phyloP scores from a whole-genome alignment of 208 protist species.

The Acanthamoeba castellanii region DNA sequence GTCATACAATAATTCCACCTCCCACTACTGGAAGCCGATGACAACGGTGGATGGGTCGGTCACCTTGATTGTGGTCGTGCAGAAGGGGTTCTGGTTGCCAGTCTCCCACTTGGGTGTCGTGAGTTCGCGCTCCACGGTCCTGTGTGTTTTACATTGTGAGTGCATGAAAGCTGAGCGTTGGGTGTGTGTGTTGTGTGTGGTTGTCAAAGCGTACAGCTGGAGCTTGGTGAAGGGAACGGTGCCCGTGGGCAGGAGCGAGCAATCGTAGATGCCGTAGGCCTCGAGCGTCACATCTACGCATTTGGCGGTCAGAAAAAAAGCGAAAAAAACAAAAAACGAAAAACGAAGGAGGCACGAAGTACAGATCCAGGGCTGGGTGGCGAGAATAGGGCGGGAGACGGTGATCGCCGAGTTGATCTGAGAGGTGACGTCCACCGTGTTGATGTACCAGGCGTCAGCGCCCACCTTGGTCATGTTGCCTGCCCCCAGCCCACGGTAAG shows the following conservation, averaged over 20 bases:
- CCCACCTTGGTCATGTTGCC: constrained; percentile 66
- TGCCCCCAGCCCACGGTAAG: background rate
- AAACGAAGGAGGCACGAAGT: background rate
- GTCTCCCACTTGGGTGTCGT: constrained; percentile 4
- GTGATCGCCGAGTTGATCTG: background rate
- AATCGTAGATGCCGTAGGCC: constrained; percentile 59
- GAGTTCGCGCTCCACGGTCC: background rate
- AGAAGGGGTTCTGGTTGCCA: constrained; percentile 16
- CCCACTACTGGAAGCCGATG: constrained; percentile 6
- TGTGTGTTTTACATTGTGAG: background rate
- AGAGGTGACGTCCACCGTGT: constrained; percentile 12
- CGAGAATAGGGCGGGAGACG: background rate
- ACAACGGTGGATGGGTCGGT: background rate
- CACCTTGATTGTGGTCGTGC: background rate
- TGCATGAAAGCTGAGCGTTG: background rate
- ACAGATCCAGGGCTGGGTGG: constrained; percentile 46
- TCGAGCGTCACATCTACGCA: constrained; percentile 33
- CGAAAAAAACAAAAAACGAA: background rate
- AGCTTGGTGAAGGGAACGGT: constrained; percentile 9
- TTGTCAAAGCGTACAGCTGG: background rate
- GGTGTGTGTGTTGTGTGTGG: background rate
- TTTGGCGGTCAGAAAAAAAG: background rate
- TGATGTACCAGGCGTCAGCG: background rate
- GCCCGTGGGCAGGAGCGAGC: constrained; percentile 34
- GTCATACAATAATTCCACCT: too few species aligned